phyloP scores from a whole-genome alignment of 2,329 filamentous ascomycete species.

The Colletotrichum caudatum region DNA sequence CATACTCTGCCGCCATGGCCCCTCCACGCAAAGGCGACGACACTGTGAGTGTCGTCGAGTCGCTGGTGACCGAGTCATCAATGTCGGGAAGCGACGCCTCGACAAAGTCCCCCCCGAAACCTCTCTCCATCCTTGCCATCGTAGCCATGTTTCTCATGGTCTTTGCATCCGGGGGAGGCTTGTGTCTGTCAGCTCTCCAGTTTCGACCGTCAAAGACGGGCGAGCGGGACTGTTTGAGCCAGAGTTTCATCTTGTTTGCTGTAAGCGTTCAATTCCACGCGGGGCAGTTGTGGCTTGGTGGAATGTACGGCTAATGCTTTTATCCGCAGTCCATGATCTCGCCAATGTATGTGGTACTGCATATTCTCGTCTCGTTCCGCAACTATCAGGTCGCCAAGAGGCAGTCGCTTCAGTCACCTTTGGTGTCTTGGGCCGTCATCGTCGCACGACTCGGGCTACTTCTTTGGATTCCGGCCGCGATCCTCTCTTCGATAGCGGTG shows the following conservation, averaged over 20 bases:
- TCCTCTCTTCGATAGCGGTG: constrained; percentile 46
- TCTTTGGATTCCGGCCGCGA: constrained; percentile 47
- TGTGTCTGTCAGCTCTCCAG: constrained; percentile 40
- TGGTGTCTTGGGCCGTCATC: constrained; percentile 49
- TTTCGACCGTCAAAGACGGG: constrained; percentile 33
- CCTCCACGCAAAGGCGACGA: constrained; percentile 33
- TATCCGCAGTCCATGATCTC: constrained; percentile 47
- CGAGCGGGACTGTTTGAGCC: constrained; percentile 38
- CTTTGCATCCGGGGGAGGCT: constrained; percentile 37
- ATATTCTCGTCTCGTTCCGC: constrained; percentile 47
- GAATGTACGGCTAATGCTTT: constrained; percentile 9
- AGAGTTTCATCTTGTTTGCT: constrained; percentile 42
- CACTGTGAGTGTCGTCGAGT: constrained; percentile 40
- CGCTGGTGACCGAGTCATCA: constrained; percentile 41
- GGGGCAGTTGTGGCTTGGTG: not conserved
- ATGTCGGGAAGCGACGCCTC: constrained; percentile 41
- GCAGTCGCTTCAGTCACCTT: constrained; percentile 46
- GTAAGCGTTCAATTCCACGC: constrained; percentile 3
- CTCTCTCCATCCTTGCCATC: constrained; percentile 35
- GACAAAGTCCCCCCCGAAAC: constrained; percentile 38
- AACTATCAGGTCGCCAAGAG: constrained; percentile 44
- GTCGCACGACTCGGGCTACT: constrained; percentile 46
- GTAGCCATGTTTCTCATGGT: constrained; percentile 36
- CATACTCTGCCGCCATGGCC: constrained; percentile 21
- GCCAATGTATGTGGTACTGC: constrained; percentile 48